Percentiles rank a stretch among this genome's conserved stretches.
These are phyloP conservation scores for Colletotrichum viniferum DNA, from an alignment of 2,329 filamentous ascomycete species.

Conservation along the genomic window DNA sequence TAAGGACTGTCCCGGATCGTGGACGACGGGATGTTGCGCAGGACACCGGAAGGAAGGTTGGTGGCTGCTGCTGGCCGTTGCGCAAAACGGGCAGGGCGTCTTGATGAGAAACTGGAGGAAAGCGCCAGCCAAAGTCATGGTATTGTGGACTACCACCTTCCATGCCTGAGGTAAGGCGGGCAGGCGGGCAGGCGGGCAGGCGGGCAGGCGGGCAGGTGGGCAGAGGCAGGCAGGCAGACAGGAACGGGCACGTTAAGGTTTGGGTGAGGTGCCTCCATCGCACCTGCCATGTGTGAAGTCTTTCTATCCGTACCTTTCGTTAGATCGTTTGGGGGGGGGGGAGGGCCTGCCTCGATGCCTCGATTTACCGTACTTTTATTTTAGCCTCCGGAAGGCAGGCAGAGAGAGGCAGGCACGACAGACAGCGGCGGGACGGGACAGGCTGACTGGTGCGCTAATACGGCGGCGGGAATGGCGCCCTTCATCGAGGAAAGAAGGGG, in stretches of 20 bases:
- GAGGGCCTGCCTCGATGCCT: neutral
- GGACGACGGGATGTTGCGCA: neutral
- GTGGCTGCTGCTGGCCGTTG: neutral
- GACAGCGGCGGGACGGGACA: neutral
- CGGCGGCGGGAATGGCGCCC: neutral
- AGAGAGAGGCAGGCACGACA: neutral
- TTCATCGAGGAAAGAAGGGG: neutral
- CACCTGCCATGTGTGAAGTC: conserved; percentile 4
- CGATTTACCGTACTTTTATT: neutral
- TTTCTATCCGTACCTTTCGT: neutral
- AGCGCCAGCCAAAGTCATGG: neutral
- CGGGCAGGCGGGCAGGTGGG: too few relatives aligned
- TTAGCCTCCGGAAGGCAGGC: neutral
- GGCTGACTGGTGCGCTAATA: neutral
- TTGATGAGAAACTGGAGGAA: neutral
- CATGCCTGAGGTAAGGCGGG: neutral
- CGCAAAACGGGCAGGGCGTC: neutral
- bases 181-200: neutral
- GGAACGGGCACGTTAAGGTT: neutral
- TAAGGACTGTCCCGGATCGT: neutral
- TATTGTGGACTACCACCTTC: conserved; percentile 1
- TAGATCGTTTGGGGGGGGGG: neutral
- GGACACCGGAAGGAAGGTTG: neutral
- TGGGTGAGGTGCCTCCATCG: neutral
- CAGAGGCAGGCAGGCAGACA: neutral